phyloP scores from a whole-genome alignment of 2,329 filamentous ascomycete genomes.

The Tolypocladium guangdongense region DNA sequence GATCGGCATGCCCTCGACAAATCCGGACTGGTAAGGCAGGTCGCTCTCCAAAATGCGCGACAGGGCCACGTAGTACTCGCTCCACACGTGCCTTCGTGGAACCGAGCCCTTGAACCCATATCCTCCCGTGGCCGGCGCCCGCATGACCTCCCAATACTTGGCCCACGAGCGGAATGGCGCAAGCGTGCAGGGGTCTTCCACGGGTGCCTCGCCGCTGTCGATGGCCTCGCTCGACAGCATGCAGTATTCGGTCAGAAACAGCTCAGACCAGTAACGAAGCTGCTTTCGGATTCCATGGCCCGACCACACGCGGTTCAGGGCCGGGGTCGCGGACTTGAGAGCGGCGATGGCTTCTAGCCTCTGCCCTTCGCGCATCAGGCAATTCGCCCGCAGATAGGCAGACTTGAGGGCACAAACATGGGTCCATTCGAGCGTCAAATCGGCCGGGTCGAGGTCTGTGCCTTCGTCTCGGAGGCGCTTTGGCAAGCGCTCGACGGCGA shows the following conservation, averaged over 20 bases:
- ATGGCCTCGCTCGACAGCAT: slow-evolving; percentile 54
- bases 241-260: slow-evolving; percentile 64
- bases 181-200: slow-evolving; percentile 42
- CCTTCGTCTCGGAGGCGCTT: slow-evolving; percentile 47
- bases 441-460: slow-evolving; percentile 38
- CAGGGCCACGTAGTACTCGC: slow-evolving; percentile 70
- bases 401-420: slow-evolving; percentile 72
- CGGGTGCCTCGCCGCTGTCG: slow-evolving; percentile 36
- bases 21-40: slow-evolving; percentile 45
- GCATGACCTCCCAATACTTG: slow-evolving; percentile 51
- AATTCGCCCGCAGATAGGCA: slow-evolving; percentile 64
- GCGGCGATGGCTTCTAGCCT: slow-evolving; percentile 51
- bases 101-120: slow-evolving; percentile 48
- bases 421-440: slow-evolving; percentile 60
- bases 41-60: slow-evolving; percentile 64
- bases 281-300: slow-evolving; percentile 48
- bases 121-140: slow-evolving; percentile 37
- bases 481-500: slow-evolving; percentile 52
- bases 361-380: slow-evolving; percentile 37
- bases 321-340: slow-evolving; percentile 55
- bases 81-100: slow-evolving; percentile 64
- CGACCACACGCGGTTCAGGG: slow-evolving; percentile 43
- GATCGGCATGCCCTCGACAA: slow-evolving; percentile 21
- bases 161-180: slow-evolving; percentile 57
- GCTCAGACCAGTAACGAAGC: slow-evolving; percentile 67